phyloP scores from a whole-genome alignment of 345 rosid species.

The Angophora floribunda region DNA sequence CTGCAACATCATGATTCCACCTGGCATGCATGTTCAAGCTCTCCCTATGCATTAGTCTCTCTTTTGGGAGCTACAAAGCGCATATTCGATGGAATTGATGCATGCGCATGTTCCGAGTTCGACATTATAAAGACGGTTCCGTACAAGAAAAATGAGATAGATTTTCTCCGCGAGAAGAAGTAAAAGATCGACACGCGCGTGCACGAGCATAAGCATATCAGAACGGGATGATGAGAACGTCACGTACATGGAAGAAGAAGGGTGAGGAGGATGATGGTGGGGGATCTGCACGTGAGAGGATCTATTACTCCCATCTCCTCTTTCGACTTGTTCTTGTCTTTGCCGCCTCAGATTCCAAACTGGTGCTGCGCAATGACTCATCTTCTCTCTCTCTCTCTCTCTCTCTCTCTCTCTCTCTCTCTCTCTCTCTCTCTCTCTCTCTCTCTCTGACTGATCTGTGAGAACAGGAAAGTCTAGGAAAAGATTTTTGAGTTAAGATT shows the following conservation, averaged over 20 bases:
- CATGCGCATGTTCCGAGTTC: neutral
- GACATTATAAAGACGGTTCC: neutral
- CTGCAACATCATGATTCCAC: neutral
- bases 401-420: neutral
- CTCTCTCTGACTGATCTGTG: neutral
- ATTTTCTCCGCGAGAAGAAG: neutral
- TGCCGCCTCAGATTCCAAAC: conserved; percentile 21
- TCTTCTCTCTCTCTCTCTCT: conserved; percentile 1
- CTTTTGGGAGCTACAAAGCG: neutral
- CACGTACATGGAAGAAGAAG: neutral
- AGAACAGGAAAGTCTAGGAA: neutral
- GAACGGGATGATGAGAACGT: neutral
- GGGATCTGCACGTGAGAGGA: conserved; percentile 13
- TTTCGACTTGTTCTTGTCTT: conserved; percentile 16
- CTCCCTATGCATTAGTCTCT: neutral
- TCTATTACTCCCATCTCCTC: conserved; percentile 5
- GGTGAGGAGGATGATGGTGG: conserved; percentile 1
- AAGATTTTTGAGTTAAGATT: neutral
- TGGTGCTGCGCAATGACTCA: conserved; percentile 23
- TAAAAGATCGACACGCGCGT: neutral
- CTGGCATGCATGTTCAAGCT: neutral
- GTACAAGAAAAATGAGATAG: neutral
- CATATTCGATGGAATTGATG: neutral
- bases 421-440: neutral
- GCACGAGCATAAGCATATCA: neutral